These are phyloP conservation scores for Cladorrhinum samala DNA, from an alignment of 495 filamentous ascomycete genomes.

Conservation along the genomic window DNA sequence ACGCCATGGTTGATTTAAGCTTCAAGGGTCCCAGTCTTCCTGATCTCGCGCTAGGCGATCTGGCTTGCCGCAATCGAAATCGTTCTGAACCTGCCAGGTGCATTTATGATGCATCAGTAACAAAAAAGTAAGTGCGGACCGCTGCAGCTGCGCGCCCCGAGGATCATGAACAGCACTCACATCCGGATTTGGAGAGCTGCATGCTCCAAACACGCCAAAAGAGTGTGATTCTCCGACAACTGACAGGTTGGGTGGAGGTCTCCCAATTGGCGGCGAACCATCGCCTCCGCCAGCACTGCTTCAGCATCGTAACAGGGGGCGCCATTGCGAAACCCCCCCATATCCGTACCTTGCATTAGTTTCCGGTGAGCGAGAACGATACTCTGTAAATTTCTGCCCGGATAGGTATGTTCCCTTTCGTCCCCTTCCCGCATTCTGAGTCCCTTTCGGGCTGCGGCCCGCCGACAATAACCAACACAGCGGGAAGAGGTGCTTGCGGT, in stretches of 20 bases:
- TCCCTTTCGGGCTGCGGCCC: too few species aligned
- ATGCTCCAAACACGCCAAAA: too few species aligned
- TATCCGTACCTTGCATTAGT: neutral
- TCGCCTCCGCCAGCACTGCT: neutral
- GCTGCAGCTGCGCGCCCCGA: conserved; percentile 1
- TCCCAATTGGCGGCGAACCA: neutral
- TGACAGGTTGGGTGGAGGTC: neutral
- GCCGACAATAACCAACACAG: too few species aligned
- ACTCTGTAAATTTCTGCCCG: neutral
- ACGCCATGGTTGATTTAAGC: conserved; percentile 1
- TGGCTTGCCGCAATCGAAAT: too few species aligned
- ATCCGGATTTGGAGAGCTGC: neutral
- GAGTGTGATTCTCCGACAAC: neutral
- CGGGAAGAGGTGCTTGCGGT: too few species aligned
- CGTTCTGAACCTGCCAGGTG: too few species aligned
- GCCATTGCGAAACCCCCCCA: neutral
- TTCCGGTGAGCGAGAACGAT: neutral
- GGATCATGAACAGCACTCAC: neutral
- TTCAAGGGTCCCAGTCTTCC: neutral
- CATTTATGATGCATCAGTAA: neutral
- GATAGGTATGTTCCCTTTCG: neutral
- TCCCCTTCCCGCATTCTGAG: too few species aligned
- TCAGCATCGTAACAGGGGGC: neutral
- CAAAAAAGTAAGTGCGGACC: neutral
- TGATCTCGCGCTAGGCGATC: neutral